Evolutionary conservation across 345 rosid genomes (phyloP), one percentile per base, ranked within the genome.

Genomic region (Rhizophora apiculata): DNA sequence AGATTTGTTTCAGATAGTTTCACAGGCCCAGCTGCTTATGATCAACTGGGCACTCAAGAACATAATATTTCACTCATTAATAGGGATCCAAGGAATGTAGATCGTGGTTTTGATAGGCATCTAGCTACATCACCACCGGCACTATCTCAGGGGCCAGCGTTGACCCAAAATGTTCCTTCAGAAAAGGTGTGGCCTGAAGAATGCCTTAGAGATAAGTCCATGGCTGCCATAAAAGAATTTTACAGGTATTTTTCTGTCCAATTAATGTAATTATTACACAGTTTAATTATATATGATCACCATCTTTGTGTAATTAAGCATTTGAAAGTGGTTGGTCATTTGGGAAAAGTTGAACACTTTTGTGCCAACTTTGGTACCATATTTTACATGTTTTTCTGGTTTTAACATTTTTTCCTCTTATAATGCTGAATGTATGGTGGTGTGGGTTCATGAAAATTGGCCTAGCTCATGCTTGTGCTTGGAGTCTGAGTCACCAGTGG

Each of bases 201-300:
- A 71, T 81, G 49, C 32, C 75, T 90, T 49, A 78, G 66, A 3
- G 83, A 81, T 19, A 78, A 71, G 96, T 92, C 93, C 58, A 64
- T 89, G 79, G 81, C 80, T 43, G 88, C 99, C 60, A 92, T 96
- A 66, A 90, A 83, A 79, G 99, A 96, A 82, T 96, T 76, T 81
- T 96, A 92, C 79, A 92, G 99, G 99, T 96, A 86, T 67, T 9
- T 1, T 63, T 18, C 60, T 52, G 5, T 26, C 31, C 39, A 43
- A 22, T 54, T 31, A 68, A 10, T 56, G 58, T 49, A 37, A 26
- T 60, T 63, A 3, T 22, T 60, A 6, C 22, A 11, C 51, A 27
- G 31, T 21, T 55, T 51, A 68, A 36, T 37, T 63, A 21, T 53
- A 63, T 54, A 16, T 54, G 26, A 24, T 36, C 26, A 31, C 30